These are phyloP conservation scores for Cyclotella cryptica DNA, from an alignment of 108 stramenopile genomes.

Conservation along the genomic window DNA sequence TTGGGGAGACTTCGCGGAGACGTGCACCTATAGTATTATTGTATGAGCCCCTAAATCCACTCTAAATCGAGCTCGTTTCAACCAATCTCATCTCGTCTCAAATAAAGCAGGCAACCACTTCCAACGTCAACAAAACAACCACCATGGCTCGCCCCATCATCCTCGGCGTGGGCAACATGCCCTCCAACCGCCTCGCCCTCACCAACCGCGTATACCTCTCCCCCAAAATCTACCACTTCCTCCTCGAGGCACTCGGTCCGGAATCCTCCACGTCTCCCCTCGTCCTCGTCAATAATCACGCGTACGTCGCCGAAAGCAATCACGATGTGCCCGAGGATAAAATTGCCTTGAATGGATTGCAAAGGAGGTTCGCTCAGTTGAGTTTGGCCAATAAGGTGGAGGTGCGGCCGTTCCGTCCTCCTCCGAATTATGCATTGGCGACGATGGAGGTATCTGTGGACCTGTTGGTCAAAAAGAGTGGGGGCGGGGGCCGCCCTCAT, in stretches of 20 bases:
- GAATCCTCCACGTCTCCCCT: conserved; percentile 39
- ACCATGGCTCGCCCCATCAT: conserved; percentile 21
- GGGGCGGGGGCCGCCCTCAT: conserved; percentile 45
- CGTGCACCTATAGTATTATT: too few relatives aligned
- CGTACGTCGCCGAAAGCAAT: conserved; percentile 78
- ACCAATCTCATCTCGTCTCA: too few relatives aligned
- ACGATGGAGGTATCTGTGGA: conserved; percentile 75
- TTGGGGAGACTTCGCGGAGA: too few relatives aligned
- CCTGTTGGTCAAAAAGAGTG: conserved; percentile 73
- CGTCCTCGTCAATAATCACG: conserved; percentile 70
- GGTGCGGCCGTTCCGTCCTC: conserved; percentile 62
- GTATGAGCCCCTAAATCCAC: too few relatives aligned
- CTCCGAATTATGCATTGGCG: conserved; percentile 68
- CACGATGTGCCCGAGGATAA: conserved; percentile 65
- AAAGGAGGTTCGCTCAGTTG: conserved; percentile 77
- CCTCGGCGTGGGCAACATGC: conserved; percentile 82
- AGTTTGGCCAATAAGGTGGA: conserved; percentile 62
- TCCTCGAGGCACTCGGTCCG: conserved; percentile 56
- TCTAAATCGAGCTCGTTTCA: too few relatives aligned
- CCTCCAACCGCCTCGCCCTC: conserved; percentile 84
- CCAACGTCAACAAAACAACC: too few relatives aligned
- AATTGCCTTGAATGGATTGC: conserved; percentile 87
- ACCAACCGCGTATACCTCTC: conserved; percentile 88
- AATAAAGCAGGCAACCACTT: too few relatives aligned
- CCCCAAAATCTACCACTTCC: conserved; percentile 46